Base-by-base conservation (phyloP, 2,329 filamentous ascomycete species). In the Endocalyx cinctus region DNA sequence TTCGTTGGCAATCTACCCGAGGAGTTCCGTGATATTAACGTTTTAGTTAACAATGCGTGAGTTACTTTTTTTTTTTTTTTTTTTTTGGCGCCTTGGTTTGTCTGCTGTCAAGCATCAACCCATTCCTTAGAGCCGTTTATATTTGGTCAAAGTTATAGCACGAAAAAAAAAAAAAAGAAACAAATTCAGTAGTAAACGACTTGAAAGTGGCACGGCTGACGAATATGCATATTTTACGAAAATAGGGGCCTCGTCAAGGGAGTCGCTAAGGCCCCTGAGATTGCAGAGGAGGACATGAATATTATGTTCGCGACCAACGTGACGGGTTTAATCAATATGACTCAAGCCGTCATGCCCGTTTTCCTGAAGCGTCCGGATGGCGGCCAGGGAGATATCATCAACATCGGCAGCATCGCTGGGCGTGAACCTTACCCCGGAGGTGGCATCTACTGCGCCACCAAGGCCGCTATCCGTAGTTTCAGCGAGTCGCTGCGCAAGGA, bases 1-100 rank as follows among this genome's bases (percentile, higher is more conserved):
- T 90, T 97, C 54, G 80, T 96, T 10, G 65, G 63, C 2, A 74
- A 69, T 25, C 63, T 97, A 50, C 89, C 90, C 0, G 77, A 79
- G 41, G 89, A 88, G 55, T 97, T 87, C 67, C 79, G 75, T 58
- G 79, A 87, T 17, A 84, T 97, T 45, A 78, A 97, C 58, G 74
- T 97, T 3, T 66, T 98, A 39, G 87, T 98, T 17, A 98, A 98
- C 67, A 97, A 97, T 70, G 90, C 90, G 87, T 94, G 62, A 59
- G 83, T 70, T 14, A 25, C 22, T 20, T 10, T 36, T 6, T 32
- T 27, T 15, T 6, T 29, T 13, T 29, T 16, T 33, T 20, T 15
- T 20, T 28, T 22, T 7, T 18, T n/a, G 6, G 5, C 27, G 15
- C 20, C 29, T 10, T 18, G 4, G 5, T 31, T 5, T 11, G 5